Base-by-base conservation (phyloP, 495 filamentous ascomycete genomes). In the Aspergillus olivimuriae region DNA sequence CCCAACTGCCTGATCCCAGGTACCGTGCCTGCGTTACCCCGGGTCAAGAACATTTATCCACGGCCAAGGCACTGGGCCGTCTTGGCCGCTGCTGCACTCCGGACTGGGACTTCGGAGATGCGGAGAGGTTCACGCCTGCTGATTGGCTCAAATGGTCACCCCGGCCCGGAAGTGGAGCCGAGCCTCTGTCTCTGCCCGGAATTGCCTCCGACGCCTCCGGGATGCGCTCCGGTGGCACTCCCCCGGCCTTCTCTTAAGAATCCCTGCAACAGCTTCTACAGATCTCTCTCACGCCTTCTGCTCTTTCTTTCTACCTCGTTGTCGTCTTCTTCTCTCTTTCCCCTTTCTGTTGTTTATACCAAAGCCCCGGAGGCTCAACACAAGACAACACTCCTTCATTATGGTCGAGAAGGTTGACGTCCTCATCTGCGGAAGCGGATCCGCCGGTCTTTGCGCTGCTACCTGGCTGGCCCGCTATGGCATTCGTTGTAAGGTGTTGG, bases 361-460 rank as follows among this genome's bases (percentile, higher is more conserved):
- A 19, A 9, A 34, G 9, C 36, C 34, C 7, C 16, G 24, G 24
- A 28, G 24, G 24, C 24, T 45, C 14, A 14, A 12, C 34, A 38
- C 9, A 19, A 17, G 17, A 46, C 10, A 20, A 9, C 37, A 43
- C 7, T 20, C 28, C 8, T 3, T 28, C 24, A 28, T 28, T 28
- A 28, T 62, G 61, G 8, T 37, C 20, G 51, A 64, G 34, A 60
- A 62, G 52, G 42, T 61, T 40, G 63, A 65, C 46, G 78, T 87
- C 26, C 57, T 88, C 3, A 84, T 88, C 46, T 68, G 72, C 41
- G 83, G 84, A 47, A 76, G 72, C 43, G 83, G 84, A 11, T 84
- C 82, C 2, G 84, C 84, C 11, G 83, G 84, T 18, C 72, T 86
- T 46, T 79, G 76, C 46, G 81, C 82, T 11, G 82, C 78, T 4